Evolutionary conservation across 2,329 filamentous ascomycete genomes (phyloP).

Genomic region (Conoideocrella luteorostrata): DNA sequence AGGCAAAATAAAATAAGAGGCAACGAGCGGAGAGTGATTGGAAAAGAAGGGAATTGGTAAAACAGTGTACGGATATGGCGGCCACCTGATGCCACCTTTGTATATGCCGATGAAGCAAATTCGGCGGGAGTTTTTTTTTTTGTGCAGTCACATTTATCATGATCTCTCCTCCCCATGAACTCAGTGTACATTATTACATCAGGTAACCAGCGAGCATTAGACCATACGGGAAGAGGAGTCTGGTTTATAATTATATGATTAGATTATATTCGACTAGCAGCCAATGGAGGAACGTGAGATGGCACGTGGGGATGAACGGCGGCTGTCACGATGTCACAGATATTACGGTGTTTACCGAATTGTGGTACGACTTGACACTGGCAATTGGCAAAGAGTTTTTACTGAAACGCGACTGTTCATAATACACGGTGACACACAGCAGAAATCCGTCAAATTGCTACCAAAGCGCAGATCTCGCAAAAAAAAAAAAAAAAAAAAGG

Average conservation of each 20-base stretch:
- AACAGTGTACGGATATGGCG: slow-evolving; percentile 7
- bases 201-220: slow-evolving; percentile 39
- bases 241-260: slow-evolving; percentile 23
- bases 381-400: too few relatives aligned
- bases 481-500: too few relatives aligned
- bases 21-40: not conserved
- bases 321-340: slow-evolving; percentile 4
- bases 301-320: not conserved
- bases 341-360: too few relatives aligned
- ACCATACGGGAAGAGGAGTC: slow-evolving; percentile 32
- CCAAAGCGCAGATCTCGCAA: too few relatives aligned
- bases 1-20: slow-evolving; percentile 10
- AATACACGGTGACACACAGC: too few relatives aligned
- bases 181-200: slow-evolving; percentile 47
- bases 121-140: slow-evolving; percentile 12
- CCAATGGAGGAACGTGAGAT: not conserved
- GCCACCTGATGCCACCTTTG: slow-evolving; percentile 13
- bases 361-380: too few relatives aligned
- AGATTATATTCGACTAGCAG: not conserved
- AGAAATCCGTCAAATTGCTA: too few relatives aligned
- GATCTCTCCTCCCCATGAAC: slow-evolving; percentile 47
- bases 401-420: too few relatives aligned
- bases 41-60: slow-evolving; percentile 8
- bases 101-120: slow-evolving; percentile 25
- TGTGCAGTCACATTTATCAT: slow-evolving; percentile 10